phyloP scores from a whole-genome alignment of 768 basidiomycete species.

The Omphalotus guepiniiformis region DNA sequence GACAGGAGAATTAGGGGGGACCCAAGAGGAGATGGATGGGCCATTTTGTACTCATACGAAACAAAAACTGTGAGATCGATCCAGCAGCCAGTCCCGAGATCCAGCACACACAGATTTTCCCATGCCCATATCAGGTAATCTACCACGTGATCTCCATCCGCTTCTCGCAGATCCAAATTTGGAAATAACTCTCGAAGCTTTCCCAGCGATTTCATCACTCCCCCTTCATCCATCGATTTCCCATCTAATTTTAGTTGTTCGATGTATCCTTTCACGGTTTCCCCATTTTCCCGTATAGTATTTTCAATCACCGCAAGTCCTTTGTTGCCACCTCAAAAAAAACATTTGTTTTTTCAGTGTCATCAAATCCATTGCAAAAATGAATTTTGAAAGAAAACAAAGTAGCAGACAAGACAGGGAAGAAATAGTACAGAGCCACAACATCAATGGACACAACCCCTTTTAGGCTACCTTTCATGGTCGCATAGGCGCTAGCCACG shows the following conservation, averaged over 20 bases:
- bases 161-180: slow-evolving; percentile 4
- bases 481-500: slow-evolving; percentile 89
- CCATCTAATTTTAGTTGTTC: slow-evolving; percentile 10
- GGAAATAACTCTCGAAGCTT: background rate
- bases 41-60: slow-evolving; percentile 8
- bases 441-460: background rate
- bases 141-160: slow-evolving; percentile 3
- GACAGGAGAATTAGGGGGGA: slow-evolving; percentile 2
- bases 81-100: slow-evolving; percentile 11
- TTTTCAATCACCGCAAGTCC: slow-evolving; percentile 1
- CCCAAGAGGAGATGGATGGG: background rate
- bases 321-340: background rate
- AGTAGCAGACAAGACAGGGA: background rate
- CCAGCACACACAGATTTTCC: slow-evolving; percentile 9
- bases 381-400: background rate
- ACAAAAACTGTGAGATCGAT: slow-evolving; percentile 10
- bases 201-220: background rate
- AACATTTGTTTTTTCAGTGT: background rate
- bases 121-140: slow-evolving; percentile 2
- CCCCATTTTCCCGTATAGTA: background rate
- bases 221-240: slow-evolving; percentile 10
- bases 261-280: slow-evolving; percentile 8
- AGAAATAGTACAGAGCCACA: background rate
- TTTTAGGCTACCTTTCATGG: slow-evolving; percentile 43
- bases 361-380: slow-evolving; percentile 1